Base-by-base conservation (phyloP, 2,329 filamentous ascomycete genomes). In the Calycina herbarum region DNA sequence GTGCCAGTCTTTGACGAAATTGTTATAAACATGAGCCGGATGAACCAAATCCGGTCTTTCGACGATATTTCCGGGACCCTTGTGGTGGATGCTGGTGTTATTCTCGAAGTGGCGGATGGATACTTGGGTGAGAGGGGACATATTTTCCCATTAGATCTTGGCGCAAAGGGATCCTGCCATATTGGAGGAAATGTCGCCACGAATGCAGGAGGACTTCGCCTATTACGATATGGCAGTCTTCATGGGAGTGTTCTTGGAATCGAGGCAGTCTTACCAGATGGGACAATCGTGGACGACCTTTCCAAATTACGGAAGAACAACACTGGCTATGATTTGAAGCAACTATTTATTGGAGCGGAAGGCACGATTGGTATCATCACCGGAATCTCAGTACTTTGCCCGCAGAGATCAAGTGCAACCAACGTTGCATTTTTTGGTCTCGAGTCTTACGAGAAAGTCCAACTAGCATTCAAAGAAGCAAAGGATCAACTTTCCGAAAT, bases 1-100 rank as follows among this genome's bases (percentile, higher is more conserved):
- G 92, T 99, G 33, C 95, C 96, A 0, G 93, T 99, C 24, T 99
- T 98, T 76, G 96, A 99, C 77, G 96, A 99, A 83, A 97, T 99
- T 72, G 91, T 99, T 73, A 85, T 99, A 81, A 97, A 89, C 79
- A 88, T 95, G 77, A 85, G 87, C 71, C 90, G 93, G 70, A 95
- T 99, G 93, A 96, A 96, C 82, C 81, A 88, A 74, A 94, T 99
- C 68, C 86, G 91, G 73, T 93, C 90, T 2, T 98, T 99, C 74
- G 95, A 99, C 78, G 90, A 96, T 63, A 91, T 96, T 61, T 96
- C 93, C 62, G 95, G 95, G 61, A 90, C 94, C 10, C 82, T 99
- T 35, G 93, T 97, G 57, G 92, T 88, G 5, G 95, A 98, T 77
- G 93, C 93, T 11, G 96, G 95, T 70, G 91, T 92, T 68, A 93